Conservation (phyloP, 768 basidiomycete species). For the Tulasnella sp. region DNA sequence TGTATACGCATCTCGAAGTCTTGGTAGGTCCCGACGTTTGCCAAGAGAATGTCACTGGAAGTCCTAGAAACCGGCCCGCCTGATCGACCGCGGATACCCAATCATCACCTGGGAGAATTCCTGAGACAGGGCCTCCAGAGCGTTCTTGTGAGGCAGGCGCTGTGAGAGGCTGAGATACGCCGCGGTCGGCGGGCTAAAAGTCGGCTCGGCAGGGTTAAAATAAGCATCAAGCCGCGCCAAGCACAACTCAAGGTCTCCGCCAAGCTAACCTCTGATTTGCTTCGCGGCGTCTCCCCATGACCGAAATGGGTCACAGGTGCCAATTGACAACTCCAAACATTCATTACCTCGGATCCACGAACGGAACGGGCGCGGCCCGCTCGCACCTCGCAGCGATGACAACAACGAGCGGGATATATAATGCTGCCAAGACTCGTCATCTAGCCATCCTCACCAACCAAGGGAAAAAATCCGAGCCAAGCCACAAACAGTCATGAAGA, state of each 20-base stretch:
- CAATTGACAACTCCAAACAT: background rate
- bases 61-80: background rate
- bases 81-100: background rate
- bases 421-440: background rate
- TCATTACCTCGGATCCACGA: background rate
- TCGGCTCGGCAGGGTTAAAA: background rate
- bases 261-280: background rate
- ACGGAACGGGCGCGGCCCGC: background rate
- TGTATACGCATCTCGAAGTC: background rate
- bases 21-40: background rate
- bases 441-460: background rate
- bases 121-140: background rate
- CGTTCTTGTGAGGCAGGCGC: background rate
- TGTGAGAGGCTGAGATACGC: background rate
- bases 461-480: background rate
- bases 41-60: background rate
- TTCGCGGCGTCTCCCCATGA: background rate
- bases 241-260: background rate
- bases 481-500: background rate
- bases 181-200: background rate
- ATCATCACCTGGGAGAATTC: background rate
- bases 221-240: background rate
- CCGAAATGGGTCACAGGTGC: background rate
- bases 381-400: background rate
- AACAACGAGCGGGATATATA: background rate